phyloP scores from a whole-genome alignment of 139 green algal genomes.

The Diplosphaera chodatii region DNA sequence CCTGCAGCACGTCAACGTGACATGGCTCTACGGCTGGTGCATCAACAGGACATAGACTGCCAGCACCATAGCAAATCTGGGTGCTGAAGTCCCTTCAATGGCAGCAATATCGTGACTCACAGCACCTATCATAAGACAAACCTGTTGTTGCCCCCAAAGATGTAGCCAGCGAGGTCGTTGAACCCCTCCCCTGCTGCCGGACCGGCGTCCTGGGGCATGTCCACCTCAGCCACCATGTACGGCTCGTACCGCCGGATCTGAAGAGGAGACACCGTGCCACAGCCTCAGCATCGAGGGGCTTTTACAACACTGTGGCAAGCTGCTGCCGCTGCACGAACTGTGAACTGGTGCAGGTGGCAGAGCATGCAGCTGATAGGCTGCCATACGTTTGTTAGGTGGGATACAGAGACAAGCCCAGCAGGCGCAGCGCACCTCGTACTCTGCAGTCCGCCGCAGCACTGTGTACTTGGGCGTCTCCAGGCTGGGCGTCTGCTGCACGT shows the following conservation, averaged over 20 bases:
- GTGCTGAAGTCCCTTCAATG: too few relatives aligned
- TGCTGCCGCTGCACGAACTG: too few relatives aligned
- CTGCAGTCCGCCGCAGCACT: conserved; percentile 29
- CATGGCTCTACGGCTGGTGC: too few relatives aligned
- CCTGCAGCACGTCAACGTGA: too few relatives aligned
- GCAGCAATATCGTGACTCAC: too few relatives aligned
- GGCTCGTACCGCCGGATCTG: conserved; percentile 28
- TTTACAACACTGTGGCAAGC: too few relatives aligned
- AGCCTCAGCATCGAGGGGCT: too few relatives aligned
- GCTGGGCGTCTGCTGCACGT: conserved; percentile 13
- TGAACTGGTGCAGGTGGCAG: too few relatives aligned
- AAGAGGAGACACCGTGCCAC: not conserved
- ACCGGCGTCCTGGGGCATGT: conserved; percentile 26
- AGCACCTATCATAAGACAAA: not conserved
- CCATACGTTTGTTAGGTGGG: too few relatives aligned
- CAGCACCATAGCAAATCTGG: too few relatives aligned
- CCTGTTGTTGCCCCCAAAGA: conserved; percentile 76
- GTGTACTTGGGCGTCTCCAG: conserved; percentile 41
- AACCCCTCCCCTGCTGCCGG: conserved; percentile 32
- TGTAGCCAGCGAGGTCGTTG: conserved; percentile 65
- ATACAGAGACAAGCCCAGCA: not conserved
- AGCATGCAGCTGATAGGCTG: too few relatives aligned
- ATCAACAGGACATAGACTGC: too few relatives aligned
- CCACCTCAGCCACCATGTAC: conserved; percentile 59
- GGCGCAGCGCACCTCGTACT: conserved; percentile 48